Evolutionary conservation across 2,329 filamentous ascomycete genomes (phyloP), one percentile per base, ranked within the genome.

Genomic region (Botrytis squamosa): DNA sequence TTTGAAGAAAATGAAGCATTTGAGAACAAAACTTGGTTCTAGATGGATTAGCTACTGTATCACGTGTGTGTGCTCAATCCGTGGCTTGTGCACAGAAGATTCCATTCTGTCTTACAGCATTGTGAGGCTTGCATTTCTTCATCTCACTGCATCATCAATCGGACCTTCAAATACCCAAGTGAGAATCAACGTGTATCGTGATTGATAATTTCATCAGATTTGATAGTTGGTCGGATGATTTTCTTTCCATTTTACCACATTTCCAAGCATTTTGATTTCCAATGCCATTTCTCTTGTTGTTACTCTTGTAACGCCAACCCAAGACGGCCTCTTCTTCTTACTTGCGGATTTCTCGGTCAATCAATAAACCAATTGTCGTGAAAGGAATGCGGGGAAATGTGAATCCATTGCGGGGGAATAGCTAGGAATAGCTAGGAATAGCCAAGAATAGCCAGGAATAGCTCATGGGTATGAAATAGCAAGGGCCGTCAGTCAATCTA

Each of bases 51-150:
- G 3, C n/a, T 16, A 1, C 12, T 3, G 52, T 33, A 40, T 68
- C 65, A 68, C 46, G 65, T 68, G 65, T 12, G 8, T 22, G 5
- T 29, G n/a, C n/a, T n/a, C 14, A 29, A 12, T 29, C 38, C 46
- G 36, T 68, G 65, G 65, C 65, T 55, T 55, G 65, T 68, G 65
- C 65, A 67, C 44, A 18, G 64, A 67, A 67, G 64, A 67, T 52
- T 67, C 64, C 29, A 67, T 67, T 20, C 44, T 67, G 46, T 67
- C 44, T 20, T 46, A 52, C 44, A 38, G 44, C 64, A 52, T 67
- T 20, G 8, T 18, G 33, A 64, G 62, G 62, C 62, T 36, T 66
- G 64, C 64, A 66, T 65, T 65, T 65, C 63, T 65, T 65, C 63
- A 36, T 66, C 29, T 49, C 64, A 66, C 44, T n/a, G 64, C 64